Evolutionary conservation across 169 alveolate species (phyloP).

Genomic region (Theileria sp.): DNA sequence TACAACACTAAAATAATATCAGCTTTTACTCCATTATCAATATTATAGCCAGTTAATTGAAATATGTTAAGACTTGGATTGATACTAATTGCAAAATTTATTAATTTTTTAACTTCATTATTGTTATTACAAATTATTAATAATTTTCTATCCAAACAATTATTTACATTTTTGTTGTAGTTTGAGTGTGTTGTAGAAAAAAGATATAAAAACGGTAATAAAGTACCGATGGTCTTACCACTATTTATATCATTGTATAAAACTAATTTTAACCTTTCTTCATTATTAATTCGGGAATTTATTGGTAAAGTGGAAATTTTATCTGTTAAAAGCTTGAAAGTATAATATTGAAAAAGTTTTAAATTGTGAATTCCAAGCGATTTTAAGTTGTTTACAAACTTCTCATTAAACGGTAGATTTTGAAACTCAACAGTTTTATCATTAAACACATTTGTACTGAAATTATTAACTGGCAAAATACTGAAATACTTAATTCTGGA

Average conservation of each 20-base stretch:
- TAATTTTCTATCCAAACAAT: neutral
- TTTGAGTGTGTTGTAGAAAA: neutral
- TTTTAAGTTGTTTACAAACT: constrained; percentile 31
- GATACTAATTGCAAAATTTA: constrained; percentile 15
- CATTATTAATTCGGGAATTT: neutral
- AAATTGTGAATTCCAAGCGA: constrained; percentile 25
- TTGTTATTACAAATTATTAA: neutral
- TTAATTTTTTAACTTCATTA: neutral
- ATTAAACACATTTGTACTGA: constrained; percentile 9
- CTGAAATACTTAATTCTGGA: neutral
- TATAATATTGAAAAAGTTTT: constrained; percentile 54
- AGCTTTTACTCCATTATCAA: neutral
- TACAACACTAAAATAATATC: neutral
- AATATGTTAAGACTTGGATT: neutral
- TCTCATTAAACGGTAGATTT: constrained; percentile 14
- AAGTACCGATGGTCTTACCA: constrained; percentile 49
- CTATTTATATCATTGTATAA: constrained; percentile 37
- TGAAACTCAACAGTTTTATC: constrained; percentile 37
- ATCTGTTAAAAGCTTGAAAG: constrained; percentile 28
- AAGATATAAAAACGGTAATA: constrained; percentile 49
- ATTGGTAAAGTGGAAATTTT: neutral
- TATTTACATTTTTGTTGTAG: neutral
- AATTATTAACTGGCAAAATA: neutral
- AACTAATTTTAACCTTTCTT: constrained; percentile 12
- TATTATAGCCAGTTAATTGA: neutral